These are phyloP conservation scores for Hyaloscypha finlandica DNA, from an alignment of 495 filamentous ascomycete genomes.

Conservation along the genomic window DNA sequence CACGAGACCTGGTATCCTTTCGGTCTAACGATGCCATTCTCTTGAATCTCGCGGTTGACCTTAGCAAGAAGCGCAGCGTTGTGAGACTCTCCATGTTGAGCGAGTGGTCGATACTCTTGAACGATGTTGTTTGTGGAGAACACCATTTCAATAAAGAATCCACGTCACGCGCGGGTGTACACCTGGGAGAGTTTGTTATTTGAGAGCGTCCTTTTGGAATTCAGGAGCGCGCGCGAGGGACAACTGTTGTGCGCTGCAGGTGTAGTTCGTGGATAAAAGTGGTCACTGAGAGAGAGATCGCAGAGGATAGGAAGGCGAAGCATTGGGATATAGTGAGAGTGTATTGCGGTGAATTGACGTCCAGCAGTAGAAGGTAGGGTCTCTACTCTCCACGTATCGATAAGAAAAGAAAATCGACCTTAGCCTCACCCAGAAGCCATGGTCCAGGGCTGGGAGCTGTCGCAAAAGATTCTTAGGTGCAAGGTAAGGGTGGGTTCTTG, in stretches of 20 bases:
- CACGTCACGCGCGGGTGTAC: not conserved
- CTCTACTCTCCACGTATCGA: not conserved
- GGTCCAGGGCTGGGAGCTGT: not conserved
- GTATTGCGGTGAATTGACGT: not conserved
- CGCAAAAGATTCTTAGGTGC: not conserved
- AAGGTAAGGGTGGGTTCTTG: not conserved
- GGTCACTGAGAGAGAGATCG: not conserved
- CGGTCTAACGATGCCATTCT: conserved; percentile 74
- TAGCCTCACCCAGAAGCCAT: not conserved
- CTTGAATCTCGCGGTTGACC: conserved; percentile 65
- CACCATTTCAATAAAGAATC: conserved; percentile 20
- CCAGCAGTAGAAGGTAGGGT: not conserved
- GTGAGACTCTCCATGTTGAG: conserved; percentile 52
- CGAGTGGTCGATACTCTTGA: conserved; percentile 66
- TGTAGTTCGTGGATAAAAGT: not conserved
- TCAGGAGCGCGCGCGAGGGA: not conserved
- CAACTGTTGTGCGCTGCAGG: not conserved
- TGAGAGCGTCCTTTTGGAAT: not conserved
- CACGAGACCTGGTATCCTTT: conserved; percentile 91
- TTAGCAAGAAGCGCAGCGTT: conserved; percentile 64
- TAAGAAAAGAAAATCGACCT: not conserved
- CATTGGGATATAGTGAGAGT: not conserved
- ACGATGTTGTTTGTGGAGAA: conserved; percentile 49
- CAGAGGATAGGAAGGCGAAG: not conserved
- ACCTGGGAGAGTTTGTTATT: not conserved